Conservation (phyloP, 352 stramenopile genomes). For the Globisporangium cederbergense region DNA sequence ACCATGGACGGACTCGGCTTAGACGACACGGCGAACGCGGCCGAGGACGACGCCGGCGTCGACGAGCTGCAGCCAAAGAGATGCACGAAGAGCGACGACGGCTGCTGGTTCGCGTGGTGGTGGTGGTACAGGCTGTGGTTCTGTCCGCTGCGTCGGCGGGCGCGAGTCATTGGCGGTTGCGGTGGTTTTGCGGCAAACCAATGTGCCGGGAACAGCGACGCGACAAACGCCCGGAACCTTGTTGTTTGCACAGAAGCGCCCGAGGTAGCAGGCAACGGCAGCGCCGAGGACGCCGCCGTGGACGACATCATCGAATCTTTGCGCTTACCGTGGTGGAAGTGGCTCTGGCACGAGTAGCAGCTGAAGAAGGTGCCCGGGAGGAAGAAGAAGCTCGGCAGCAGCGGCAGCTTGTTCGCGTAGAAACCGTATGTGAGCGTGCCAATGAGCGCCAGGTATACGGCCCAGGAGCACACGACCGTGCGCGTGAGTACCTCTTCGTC, state of each 20-base stretch:
- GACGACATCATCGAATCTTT: conserved; percentile 52
- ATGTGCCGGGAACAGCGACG: conserved; percentile 43
- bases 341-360: conserved; percentile 31
- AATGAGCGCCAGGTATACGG: conserved; percentile 43
- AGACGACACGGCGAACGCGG: conserved; percentile 21
- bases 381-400: conserved; percentile 47
- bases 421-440: conserved; percentile 50
- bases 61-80: conserved; percentile 14
- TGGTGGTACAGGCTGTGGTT: conserved; percentile 15
- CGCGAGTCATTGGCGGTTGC: not conserved
- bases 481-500: conserved; percentile 62
- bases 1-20: conserved; percentile 17
- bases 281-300: conserved; percentile 10
- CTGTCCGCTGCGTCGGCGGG: conserved; percentile 16
- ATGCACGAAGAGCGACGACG: conserved; percentile 7
- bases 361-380: conserved; percentile 23
- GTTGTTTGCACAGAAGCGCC: conserved; percentile 1
- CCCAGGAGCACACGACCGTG: conserved; percentile 51
- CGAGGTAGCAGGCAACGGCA: conserved; percentile 4
- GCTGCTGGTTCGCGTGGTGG: conserved; percentile 8
- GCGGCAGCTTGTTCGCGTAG: conserved; percentile 44
- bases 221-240: conserved; percentile 18
- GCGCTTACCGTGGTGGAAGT: conserved; percentile 25
- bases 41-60: conserved; percentile 7
- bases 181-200: conserved; percentile 24